A percentile compares a stretch with the other conserved stretches of the same genome.
phyloP scores from a whole-genome alignment of 108 stramenopile species.

The Thalassiosira profunda region DNA sequence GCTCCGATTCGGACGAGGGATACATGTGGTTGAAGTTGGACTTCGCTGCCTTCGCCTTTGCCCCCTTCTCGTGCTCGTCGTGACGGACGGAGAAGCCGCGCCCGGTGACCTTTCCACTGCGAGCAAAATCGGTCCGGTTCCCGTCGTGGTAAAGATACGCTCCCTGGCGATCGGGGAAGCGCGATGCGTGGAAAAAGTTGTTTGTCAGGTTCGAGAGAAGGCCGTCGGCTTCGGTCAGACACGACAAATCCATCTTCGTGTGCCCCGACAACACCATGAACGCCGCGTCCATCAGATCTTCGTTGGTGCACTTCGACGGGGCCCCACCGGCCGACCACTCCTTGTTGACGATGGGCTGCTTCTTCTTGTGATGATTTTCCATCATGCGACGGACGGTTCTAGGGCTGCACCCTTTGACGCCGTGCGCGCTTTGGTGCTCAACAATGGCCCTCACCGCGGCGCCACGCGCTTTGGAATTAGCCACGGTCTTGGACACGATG shows the following conservation, averaged over 20 bases:
- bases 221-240: not conserved
- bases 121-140: not conserved
- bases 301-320: no score
- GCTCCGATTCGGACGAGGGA: not conserved
- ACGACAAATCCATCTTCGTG: not conserved
- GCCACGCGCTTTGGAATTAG: no score
- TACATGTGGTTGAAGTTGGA: constrained; percentile 1
- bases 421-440: no score
- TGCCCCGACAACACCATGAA: not conserved
- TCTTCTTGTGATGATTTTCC: no score
- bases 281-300: not conserved
- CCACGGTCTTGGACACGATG: no score
- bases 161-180: not conserved
- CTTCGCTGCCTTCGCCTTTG: not conserved
- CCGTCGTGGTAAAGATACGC: not conserved
- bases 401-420: no score
- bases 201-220: no score
- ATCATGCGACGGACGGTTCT: no score
- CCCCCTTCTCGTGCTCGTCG: not conserved
- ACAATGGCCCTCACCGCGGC: no score
- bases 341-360: no score
- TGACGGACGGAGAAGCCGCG: not conserved
- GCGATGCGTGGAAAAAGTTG: no score
- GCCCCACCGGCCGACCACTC: no score
- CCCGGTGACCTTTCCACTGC: not conserved